Conservation (phyloP, 345 rosid genomes). For the Hevea brasiliensis region DNA sequence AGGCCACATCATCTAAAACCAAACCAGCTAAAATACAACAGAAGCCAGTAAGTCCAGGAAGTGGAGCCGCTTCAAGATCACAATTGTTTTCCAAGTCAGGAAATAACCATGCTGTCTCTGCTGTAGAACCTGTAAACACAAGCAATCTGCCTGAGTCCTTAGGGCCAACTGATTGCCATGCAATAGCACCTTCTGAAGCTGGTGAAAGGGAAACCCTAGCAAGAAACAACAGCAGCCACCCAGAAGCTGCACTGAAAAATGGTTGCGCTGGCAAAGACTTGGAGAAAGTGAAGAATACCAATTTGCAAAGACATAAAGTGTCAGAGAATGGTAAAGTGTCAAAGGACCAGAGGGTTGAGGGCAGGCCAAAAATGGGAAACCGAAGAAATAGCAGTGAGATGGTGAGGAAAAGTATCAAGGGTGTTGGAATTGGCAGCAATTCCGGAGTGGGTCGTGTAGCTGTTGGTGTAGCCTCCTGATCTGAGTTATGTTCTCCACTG, state of each 20-base stretch:
- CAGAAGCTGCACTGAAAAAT: constrained; percentile 20
- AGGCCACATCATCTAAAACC: constrained; percentile 33
- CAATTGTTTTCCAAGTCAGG: constrained; percentile 32
- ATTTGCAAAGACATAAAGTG: constrained; percentile 20
- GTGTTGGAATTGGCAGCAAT: constrained; percentile 29
- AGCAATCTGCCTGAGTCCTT: constrained; percentile 12
- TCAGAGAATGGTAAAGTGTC: constrained; percentile 14
- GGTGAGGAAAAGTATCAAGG: constrained; percentile 41
- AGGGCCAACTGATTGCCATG: constrained; percentile 13
- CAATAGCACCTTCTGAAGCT: constrained; percentile 25
- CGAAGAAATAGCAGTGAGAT: constrained; percentile 32
- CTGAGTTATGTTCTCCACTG: not conserved
- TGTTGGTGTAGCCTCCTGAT: constrained; percentile 49
- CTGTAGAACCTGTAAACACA: constrained; percentile 9
- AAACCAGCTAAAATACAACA: constrained; percentile 24
- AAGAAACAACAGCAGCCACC: constrained; percentile 8
- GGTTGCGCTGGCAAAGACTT: constrained; percentile 16
- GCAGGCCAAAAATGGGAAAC: constrained; percentile 30
- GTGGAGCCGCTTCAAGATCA: constrained; percentile 22
- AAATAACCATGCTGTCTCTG: constrained; percentile 19
- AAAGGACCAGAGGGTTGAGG: constrained; percentile 29
- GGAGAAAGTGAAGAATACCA: constrained; percentile 31
- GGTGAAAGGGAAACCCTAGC: constrained; percentile 7
- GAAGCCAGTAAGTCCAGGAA: constrained; percentile 29
- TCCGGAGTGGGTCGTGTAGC: constrained; percentile 38